Conservation (phyloP, 2,329 filamentous ascomycete species). For the Fusarium illudens region DNA sequence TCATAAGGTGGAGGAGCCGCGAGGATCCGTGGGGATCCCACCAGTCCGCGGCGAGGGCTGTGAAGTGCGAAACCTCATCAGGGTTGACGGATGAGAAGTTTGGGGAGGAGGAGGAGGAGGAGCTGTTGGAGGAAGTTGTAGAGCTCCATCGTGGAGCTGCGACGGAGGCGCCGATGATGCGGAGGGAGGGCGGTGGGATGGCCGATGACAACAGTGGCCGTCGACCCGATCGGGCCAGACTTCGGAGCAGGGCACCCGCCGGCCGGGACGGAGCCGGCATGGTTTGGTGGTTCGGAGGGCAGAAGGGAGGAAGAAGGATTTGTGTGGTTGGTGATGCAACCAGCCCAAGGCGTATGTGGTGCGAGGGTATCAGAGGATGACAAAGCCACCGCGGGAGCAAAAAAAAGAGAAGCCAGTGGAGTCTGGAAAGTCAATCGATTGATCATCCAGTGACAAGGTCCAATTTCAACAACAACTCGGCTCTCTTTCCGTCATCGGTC, state of each 20-base stretch:
- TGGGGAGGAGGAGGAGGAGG: slow-evolving; percentile 26
- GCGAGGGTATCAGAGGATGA: slow-evolving; percentile 27
- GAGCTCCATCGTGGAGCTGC: slow-evolving; percentile 30
- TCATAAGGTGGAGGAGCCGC: slow-evolving; percentile 95
- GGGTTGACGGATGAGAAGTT: slow-evolving; percentile 79
- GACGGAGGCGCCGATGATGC: slow-evolving; percentile 2
- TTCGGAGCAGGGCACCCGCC: slow-evolving; percentile 35
- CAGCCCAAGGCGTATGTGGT: slow-evolving; percentile 21
- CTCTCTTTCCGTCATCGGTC: slow-evolving; percentile 26
- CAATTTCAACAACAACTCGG: slow-evolving; percentile 5
- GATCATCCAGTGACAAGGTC: slow-evolving; percentile 1
- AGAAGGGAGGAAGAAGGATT: slow-evolving; percentile 8
- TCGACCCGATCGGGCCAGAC: slow-evolving; percentile 20
- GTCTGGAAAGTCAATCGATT: slow-evolving; percentile 8
- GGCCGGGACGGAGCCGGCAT: slow-evolving; percentile 40
- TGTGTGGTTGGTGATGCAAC: slow-evolving; percentile 18
- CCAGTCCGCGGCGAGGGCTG: slow-evolving; percentile 90
- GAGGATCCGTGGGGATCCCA: slow-evolving; percentile 97
- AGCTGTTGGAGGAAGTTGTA: slow-evolving; percentile 28
- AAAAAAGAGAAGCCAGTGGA: slow-evolving; percentile 15
- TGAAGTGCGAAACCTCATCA: slow-evolving; percentile 93
- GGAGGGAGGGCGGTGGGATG: slow-evolving; percentile 7
- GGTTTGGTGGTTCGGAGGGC: slow-evolving; percentile 22
- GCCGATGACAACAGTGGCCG: slow-evolving; percentile 6
- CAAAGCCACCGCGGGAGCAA: slow-evolving; percentile 14